Percentiles rank a stretch among this genome's conserved stretches.
Conservation (phyloP, 495 filamentous ascomycete species). For the Lindgomyces ingoldianus region DNA sequence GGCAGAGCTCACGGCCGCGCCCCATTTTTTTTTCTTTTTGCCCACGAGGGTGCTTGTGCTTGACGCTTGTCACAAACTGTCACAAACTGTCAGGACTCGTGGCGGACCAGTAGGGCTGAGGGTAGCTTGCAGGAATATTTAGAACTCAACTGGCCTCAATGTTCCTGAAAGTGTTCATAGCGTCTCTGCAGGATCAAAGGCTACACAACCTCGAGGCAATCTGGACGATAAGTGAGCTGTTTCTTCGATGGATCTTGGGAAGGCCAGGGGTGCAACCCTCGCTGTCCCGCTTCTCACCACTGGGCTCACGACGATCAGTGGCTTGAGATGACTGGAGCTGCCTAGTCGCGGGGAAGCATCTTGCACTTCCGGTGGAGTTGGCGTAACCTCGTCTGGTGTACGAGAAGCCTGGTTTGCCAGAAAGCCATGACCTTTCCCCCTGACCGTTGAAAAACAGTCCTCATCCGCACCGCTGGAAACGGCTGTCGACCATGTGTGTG, state of each 20-base stretch:
- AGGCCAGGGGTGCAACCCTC: too few species aligned
- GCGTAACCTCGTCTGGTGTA: background rate
- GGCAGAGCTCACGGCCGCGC: too few species aligned
- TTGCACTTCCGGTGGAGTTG: background rate
- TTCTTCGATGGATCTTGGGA: too few species aligned
- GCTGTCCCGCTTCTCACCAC: background rate
- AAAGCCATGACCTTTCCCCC: background rate
- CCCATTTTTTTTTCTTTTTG: conserved; percentile 7
- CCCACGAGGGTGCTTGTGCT: background rate
- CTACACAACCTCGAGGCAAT: background rate
- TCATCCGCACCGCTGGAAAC: background rate
- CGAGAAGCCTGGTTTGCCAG: background rate
- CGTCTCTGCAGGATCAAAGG: background rate
- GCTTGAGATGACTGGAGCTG: background rate
- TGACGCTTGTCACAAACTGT: conserved; percentile 6
- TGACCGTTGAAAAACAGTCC: background rate
- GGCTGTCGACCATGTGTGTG: background rate
- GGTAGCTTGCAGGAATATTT: background rate
- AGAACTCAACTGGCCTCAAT: background rate
- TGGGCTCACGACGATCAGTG: background rate
- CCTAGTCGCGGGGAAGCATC: background rate
- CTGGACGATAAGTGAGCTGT: background rate
- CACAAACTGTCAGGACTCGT: too few species aligned
- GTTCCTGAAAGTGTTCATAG: background rate
- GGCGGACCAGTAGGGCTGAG: background rate